phyloP scores from a whole-genome alignment of 768 basidiomycete genomes.

The Clavulina sp. region DNA sequence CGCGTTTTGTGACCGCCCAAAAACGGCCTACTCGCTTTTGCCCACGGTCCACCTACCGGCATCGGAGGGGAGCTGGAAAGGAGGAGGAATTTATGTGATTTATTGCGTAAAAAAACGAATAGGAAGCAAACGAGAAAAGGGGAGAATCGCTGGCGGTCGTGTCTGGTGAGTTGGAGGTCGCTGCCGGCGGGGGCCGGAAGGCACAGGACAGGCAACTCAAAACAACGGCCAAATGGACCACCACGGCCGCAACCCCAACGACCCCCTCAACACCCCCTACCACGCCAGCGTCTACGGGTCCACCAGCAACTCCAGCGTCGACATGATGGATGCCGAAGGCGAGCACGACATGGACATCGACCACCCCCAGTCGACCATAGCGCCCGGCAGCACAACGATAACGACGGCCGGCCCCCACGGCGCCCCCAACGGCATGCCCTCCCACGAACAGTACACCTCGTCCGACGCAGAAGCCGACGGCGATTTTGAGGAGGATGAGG shows the following conservation, averaged over 20 bases:
- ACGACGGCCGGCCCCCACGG: conserved; percentile 5
- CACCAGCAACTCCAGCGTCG: neutral
- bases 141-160: too few species aligned
- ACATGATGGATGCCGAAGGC: neutral
- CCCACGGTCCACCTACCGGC: too few species aligned
- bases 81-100: too few species aligned
- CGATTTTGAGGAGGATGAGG: conserved; percentile 5
- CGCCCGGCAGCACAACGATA: conserved; percentile 21
- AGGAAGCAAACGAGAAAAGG: too few species aligned
- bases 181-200: too few species aligned
- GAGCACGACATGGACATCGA: conserved; percentile 33
- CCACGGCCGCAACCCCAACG: neutral
- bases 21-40: too few species aligned
- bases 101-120: too few species aligned
- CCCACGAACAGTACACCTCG: neutral
- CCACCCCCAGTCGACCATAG: conserved; percentile 23
- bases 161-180: too few species aligned
- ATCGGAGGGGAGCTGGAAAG: too few species aligned
- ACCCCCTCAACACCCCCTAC: neutral
- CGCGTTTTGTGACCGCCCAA: too few species aligned
- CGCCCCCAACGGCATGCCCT: neutral
- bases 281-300: neutral
- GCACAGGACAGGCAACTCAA: too few species aligned
- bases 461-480: conserved; percentile 2
- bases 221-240: too few species aligned